Percentiles rank a stretch among this genome's conserved stretches.
These are phyloP conservation scores for Boechera divaricarpa DNA, from an alignment of 345 rosid genomes.

Conservation along the genomic window DNA sequence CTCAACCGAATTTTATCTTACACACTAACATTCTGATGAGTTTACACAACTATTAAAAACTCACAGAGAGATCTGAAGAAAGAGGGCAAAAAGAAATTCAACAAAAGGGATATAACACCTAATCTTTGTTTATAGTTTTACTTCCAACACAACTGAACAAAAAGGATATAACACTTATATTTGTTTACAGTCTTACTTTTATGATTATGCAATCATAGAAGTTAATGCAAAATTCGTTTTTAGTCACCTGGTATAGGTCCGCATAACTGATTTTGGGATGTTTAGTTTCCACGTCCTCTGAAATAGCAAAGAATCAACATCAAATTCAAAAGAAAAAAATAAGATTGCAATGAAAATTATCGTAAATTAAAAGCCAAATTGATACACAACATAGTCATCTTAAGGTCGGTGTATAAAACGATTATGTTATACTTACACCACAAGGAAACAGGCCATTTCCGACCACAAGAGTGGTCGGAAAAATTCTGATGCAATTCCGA, in stretches of 20 bases:
- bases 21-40: not conserved
- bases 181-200: not conserved
- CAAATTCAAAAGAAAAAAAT: not conserved
- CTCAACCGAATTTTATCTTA: constrained; percentile 6
- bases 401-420: not conserved
- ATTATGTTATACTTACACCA: too few species aligned
- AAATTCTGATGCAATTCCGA: too few species aligned
- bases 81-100: not conserved
- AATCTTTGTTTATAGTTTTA: not conserved
- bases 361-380: not conserved
- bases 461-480: too few species aligned
- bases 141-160: not conserved
- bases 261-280: constrained; percentile 75
- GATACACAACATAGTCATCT: not conserved
- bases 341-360: not conserved
- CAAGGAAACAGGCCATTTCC: too few species aligned
- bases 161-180: not conserved
- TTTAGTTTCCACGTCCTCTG: constrained; percentile 65
- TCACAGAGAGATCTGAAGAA: not conserved
- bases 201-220: too few species aligned
- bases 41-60: not conserved
- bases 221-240: not conserved
- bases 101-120: not conserved
- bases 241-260: constrained; percentile 47
- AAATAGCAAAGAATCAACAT: constrained; percentile 9